Evolutionary conservation across 139 green algal genomes (phyloP).

Genomic region (Chlorella vulgaris): DNA sequence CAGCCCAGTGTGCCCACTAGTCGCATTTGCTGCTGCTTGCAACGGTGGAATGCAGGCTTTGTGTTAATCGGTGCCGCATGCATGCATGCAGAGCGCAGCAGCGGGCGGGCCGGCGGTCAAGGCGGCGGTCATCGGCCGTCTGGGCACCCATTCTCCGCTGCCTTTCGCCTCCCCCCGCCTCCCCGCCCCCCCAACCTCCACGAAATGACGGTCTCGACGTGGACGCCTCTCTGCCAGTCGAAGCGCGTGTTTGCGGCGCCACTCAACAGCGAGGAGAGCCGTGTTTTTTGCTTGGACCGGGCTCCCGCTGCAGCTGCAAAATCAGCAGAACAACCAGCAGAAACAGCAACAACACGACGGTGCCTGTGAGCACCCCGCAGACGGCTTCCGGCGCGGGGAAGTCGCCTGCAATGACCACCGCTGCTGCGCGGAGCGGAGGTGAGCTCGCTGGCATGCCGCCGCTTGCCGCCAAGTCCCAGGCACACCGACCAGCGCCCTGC

Average conservation of each 20-base stretch:
- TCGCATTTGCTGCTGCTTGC: too few species aligned
- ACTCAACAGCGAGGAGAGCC: slow-evolving; percentile 12
- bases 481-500: too few species aligned
- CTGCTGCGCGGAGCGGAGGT: slow-evolving; percentile 30
- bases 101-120: not conserved
- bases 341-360: not conserved
- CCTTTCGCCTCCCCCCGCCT: not conserved
- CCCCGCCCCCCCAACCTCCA: not conserved
- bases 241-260: slow-evolving; percentile 12
- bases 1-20: too few species aligned
- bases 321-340: not conserved
- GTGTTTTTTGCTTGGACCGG: slow-evolving; percentile 28
- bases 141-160: not conserved
- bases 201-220: not conserved
- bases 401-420: slow-evolving; percentile 16
- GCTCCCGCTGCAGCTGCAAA: not conserved
- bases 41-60: too few species aligned
- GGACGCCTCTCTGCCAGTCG: slow-evolving; percentile 8
- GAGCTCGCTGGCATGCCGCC: not conserved
- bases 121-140: not conserved
- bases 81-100: not conserved
- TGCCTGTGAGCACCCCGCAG: not conserved
- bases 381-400: not conserved
- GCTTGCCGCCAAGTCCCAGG: not conserved
- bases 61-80: too few species aligned